Evolutionary conservation across 176 grass and related monocot genomes (phyloP), one percentile per base, ranked within the genome.

Genomic region (Cocos nucifera): DNA sequence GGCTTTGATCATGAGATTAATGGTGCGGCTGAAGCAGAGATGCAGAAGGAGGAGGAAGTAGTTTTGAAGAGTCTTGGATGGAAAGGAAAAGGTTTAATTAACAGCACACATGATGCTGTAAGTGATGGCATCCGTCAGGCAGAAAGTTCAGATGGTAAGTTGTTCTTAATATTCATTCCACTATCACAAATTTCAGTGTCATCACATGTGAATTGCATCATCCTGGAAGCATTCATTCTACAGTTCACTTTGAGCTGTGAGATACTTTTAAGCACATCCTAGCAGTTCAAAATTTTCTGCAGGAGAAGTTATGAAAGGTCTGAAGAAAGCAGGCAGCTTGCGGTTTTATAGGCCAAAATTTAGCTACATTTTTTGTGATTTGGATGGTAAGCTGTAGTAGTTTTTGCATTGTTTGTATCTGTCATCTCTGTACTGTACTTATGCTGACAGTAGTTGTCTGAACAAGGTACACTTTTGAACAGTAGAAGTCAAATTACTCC

Each of bases 261-360:
- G 64, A 67, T 74, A 67, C 66, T 77, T 57, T 12, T 63, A 79
- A 82, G 71, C 4, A 16, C 70, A 50, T 50, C 55, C 23, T 88
- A 85, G 56, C 20, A 75, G 73, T 83, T 60, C 80, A 85, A 80
- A 76, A 80, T 77, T 87, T 61, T 88, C 88, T 80, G 73, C 81
- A 91, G 93, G 71, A 67, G 65, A 78, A 70, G 49, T 76, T 63
- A 72, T 70, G 19, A 57, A 80, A 63, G 64, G 70, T 84, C 28
- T 73, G 55, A 86, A 87, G 77, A 84, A 58, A 78, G 66, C 74
- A 70, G 79, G 77, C 26, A 83, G n/a, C 57, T 76, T 97, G n/a
- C 75, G 93, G 59, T 97, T 97, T 73, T 97, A 88, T 69, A 88
- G 79, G 77, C 93, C 87, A 62, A 97, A 97, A 61, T 97, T 91